Evolutionary conservation across 1,139 yeast genomes (phyloP).

Genomic region (Geotrichum reessii): DNA sequence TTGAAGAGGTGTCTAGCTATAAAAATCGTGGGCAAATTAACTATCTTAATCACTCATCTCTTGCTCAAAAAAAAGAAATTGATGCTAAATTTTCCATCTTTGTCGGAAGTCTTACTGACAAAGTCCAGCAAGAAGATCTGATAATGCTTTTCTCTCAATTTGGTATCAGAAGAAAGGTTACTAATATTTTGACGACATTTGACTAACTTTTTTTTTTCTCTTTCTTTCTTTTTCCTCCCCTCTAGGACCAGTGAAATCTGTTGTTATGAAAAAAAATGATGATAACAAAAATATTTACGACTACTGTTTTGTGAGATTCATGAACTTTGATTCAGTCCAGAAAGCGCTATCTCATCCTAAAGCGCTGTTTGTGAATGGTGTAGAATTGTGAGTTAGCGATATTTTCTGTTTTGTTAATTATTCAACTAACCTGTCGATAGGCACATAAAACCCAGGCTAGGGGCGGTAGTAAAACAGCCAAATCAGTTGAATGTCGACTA

Average conservation of each 20-base stretch:
- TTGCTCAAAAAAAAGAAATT: not conserved
- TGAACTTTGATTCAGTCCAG: constrained; percentile 13
- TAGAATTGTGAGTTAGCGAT: constrained; percentile 7
- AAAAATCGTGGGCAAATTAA: not conserved
- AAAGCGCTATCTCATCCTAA: constrained; percentile 9
- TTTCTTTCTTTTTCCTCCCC: not conserved
- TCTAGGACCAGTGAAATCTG: constrained; percentile 12
- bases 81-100: constrained; percentile 12
- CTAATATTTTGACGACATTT: not conserved
- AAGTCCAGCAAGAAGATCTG: constrained; percentile 9
- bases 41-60: not conserved
- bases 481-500: not conserved
- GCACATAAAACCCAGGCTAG: not conserved
- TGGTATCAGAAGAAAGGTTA: not conserved
- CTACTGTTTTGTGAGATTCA: constrained; percentile 13
- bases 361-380: constrained; percentile 1
- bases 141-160: constrained; percentile 12
- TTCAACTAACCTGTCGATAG: not conserved
- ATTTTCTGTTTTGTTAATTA: not conserved
- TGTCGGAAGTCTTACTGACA: constrained; percentile 11
- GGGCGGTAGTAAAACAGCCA: not conserved
- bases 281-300: constrained; percentile 6
- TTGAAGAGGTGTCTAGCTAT: not conserved
- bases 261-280: constrained; percentile 11
- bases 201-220: not conserved